Evolutionary conservation across 345 rosid species (phyloP).

Genomic region (Gossypium herbaceum): DNA sequence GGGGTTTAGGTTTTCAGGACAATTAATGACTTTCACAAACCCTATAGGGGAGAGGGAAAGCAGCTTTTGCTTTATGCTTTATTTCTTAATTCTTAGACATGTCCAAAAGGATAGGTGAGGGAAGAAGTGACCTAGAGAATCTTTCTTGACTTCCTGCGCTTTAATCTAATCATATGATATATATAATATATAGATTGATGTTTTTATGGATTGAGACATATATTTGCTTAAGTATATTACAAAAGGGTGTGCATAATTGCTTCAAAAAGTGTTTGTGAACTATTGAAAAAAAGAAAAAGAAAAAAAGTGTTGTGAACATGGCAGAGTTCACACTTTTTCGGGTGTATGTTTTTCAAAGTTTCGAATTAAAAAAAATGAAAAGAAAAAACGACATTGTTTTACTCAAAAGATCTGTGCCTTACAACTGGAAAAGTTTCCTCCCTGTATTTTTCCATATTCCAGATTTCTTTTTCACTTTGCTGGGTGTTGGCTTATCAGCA

Average conservation of each 20-base stretch:
- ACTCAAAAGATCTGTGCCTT: neutral
- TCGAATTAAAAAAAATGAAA: neutral
- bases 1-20: neutral
- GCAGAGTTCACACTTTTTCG: slow-evolving; percentile 7
- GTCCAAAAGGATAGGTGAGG: neutral
- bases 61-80: slow-evolving; percentile 15
- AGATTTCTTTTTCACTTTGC: neutral
- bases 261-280: neutral
- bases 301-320: neutral
- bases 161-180: neutral
- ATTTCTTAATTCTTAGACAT: neutral
- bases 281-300: neutral
- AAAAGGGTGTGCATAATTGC: no score
- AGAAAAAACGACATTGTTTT: neutral
- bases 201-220: slow-evolving; percentile 1
- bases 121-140: neutral
- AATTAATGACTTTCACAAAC: no score
- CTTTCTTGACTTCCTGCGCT: slow-evolving; percentile 16
- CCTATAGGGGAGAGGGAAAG: neutral
- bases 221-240: neutral
- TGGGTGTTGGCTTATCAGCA: neutral
- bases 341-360: neutral
- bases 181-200: neutral
- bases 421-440: slow-evolving; percentile 17
- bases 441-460: neutral